Percentiles rank a stretch among this genome's conserved stretches.
These are phyloP conservation scores for Begonia loranthoides DNA, from an alignment of 306 rosid species.

Conservation along the genomic window DNA sequence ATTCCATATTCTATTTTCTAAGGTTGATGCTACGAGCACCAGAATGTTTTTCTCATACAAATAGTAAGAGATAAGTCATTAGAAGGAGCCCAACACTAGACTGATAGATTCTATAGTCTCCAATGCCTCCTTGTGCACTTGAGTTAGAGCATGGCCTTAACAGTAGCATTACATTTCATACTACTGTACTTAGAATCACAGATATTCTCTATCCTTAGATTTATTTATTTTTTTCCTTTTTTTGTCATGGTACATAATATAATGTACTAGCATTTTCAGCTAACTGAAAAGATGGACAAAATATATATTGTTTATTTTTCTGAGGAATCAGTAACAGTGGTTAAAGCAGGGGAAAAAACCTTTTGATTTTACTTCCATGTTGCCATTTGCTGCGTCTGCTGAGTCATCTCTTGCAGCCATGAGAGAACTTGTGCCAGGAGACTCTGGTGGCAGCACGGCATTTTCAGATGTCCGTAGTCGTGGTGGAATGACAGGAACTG, in stretches of 20 bases:
- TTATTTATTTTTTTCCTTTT: neutral
- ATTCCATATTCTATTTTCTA: too few relatives aligned
- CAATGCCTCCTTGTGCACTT: neutral
- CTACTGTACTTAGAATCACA: neutral
- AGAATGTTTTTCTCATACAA: too few relatives aligned
- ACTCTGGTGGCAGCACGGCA: conserved; percentile 69
- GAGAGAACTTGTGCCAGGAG: conserved; percentile 86
- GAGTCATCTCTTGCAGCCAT: conserved; percentile 47
- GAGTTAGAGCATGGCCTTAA: neutral
- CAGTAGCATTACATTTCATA: neutral
- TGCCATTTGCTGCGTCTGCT: conserved; percentile 22
- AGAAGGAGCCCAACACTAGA: too few relatives aligned
- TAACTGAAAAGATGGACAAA: too few relatives aligned
- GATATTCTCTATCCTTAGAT: neutral
- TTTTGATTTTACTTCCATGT: conserved; percentile 38
- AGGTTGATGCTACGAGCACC: too few relatives aligned
- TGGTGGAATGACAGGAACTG: conserved; percentile 29
- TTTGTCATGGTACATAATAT: too few relatives aligned
- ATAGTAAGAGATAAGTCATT: too few relatives aligned
- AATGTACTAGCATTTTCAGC: too few relatives aligned
- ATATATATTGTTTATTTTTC: conserved; percentile 10
- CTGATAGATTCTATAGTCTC: too few relatives aligned
- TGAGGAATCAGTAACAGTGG: conserved; percentile 43
- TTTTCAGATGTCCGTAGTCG: conserved; percentile 49
- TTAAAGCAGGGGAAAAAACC: conserved; percentile 64